Base-by-base conservation (phyloP, 257 asterid genomes). In the Asclepias syriaca region DNA sequence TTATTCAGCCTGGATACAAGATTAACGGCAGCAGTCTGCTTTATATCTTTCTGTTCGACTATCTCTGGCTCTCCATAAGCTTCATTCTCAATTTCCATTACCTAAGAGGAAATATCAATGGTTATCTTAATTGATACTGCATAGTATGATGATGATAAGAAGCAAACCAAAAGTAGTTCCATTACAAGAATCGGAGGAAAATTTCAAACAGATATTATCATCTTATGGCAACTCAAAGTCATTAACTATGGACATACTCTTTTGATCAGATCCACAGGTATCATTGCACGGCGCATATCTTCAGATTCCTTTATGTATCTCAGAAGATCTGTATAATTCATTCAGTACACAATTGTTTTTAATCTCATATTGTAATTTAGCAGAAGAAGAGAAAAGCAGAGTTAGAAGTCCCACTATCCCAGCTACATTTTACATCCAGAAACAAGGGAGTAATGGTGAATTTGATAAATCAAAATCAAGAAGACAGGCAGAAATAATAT, bases 1-100 rank as follows among this genome's bases (percentile, higher is more conserved):
- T 93, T 91, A 72, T 84, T 93, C 82, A 93, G 80, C 87, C 95
- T 83, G 22, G 98, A 85, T 70, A 87, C 85, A 24, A 93, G 88
- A 84, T 85, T 88, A 72, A 79, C 90, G 15, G 98, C 98, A 70
- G 92, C 86, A 29, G 88, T 83, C 76, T 87, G 97, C 81, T 88
- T 90, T 55, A 75, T 82, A 79, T 89, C 98, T 82, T 85, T 87
- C 74, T 81, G 87, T 65, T 77, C 84, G 65, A 71, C 69, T 48
- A 80, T 75, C 74, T 88, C 92, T 45, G 83, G 74, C 77, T 84
- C 94, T 2, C 71, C 84, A 74, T 80, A 67, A 8, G 80, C 70
- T 73, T 89, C 97, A 54, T 79, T 79, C 80, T 75, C 75, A 66
- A 93, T 87, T 83, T 91, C 98, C 81, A 83, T 85, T 75, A 93